Evolutionary conservation across 306 rosid species (phyloP), one percentile per base, ranked within the genome.

Genomic region (Lagenaria siceraria): DNA sequence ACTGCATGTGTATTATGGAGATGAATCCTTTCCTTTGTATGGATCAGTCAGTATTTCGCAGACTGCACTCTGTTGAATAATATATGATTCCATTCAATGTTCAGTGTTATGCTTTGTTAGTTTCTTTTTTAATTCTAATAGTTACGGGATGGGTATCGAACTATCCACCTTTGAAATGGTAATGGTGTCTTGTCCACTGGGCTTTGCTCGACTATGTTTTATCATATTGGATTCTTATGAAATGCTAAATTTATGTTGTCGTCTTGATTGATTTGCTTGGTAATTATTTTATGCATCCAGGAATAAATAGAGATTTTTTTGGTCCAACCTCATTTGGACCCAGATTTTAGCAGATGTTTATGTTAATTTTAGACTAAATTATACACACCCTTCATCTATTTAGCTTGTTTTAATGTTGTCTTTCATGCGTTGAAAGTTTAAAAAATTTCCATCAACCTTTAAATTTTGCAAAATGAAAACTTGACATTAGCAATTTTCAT

Each of bases 31-130:
- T 70, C 56, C 56, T 70, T 66, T 43, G 76, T 24, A 71, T 27
- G 40, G 55, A 71, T 66, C 25, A 48, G 40, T 48, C 76, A 46
- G 42, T 27, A 75, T 56, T 55, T 36, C 55, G 78, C 49, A 40
- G 66, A 75, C 21, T 36, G 66, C 64, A 55, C 35, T 55, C 66
- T 54, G 66, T 55, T 54, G 66, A 75, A 75, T 75, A 75, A 75
- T 35, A 53, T 19, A 31, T 35, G 17, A 75, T 53, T 75, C 15
- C n/a, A 24, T 70, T 55, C 8, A 31, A 35, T 72, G 60, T 48
- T 71, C 17, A 48, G 13, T 48, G 21, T n/a, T 71, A 25, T 38
- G 43, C 1, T 46, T 46, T 0, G 9, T 46, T 46, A 46, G 0
- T 46, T 46, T 46, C 52, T 3, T 13, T 46, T 46, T 46, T 1